Evolutionary conservation across 768 basidiomycete genomes (phyloP), one percentile per base, ranked within the genome.

Genomic region (Astraeus odoratus): DNA sequence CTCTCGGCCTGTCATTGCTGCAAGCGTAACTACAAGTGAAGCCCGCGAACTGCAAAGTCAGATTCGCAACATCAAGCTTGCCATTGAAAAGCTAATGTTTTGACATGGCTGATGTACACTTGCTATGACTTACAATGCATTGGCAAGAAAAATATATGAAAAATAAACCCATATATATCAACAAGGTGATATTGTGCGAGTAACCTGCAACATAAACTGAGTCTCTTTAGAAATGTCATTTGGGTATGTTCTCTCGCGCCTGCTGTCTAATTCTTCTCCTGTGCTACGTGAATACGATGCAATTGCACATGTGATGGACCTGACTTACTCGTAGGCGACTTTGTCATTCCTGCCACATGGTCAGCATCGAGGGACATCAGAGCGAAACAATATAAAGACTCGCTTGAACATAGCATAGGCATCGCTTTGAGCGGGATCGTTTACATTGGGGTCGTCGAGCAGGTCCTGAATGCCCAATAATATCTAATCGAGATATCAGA

Each of bases 351-450:
- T 96, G 39, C 5, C 24, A 10, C 31, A 13, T 18, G 8, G 48
- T 59, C 25, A 59, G 43, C 31, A 35, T 45, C 35, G 29, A 26
- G 39, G 18, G 27, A 29, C 24, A 43, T 33, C 5, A 44, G 27
- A 12, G 26, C 22, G 10, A 35, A 23, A 43, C 24, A n/a, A 19
- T n/a, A n/a, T n/a, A 34, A 31, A 36, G 15, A 71, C 91, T 57
- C 55, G 95, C 94, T 95, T 96, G 76, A 93, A 98, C 83, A 96
- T 88, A 25, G 91, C 94, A 66, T 98, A 98, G 9, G 96, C 96
- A 55, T 98, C 95, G 44, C 93, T 92, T 62, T 99, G 96, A 1
- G 96, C 96, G 6, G 96, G 96, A 68, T 99, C 96, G 47, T 86
- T 88, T 33, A 94, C 88, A 58, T 99, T 99, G 8, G 96, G 95